A percentile compares a stretch with the other conserved stretches of the same genome.
Conservation (phyloP, 2,329 filamentous ascomycete genomes). For the Pseudocercospora ulei region DNA sequence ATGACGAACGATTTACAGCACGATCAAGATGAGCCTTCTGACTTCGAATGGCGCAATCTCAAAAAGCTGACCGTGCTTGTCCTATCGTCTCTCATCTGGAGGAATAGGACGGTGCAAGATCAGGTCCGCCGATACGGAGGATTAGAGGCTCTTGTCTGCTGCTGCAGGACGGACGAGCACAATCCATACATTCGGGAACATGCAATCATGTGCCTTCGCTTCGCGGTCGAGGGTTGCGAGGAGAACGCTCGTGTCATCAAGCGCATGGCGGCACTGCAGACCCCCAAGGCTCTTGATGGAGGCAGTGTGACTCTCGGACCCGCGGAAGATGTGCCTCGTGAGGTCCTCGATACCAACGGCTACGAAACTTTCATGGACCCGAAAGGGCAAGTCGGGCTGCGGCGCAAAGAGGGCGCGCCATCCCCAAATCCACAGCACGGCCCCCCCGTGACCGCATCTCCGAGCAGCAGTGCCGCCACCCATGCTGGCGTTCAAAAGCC, state of each 20-base stretch:
- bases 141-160: slow-evolving; percentile 77
- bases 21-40: slow-evolving; percentile 52
- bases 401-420: slow-evolving; percentile 33
- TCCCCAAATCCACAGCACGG: slow-evolving; percentile 18
- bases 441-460: slow-evolving; percentile 13
- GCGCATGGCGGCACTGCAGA: slow-evolving; percentile 42
- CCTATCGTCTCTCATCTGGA: slow-evolving; percentile 79
- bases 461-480: slow-evolving; percentile 6
- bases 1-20: slow-evolving; percentile 31
- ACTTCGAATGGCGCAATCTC: slow-evolving; percentile 68
- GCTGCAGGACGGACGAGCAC: slow-evolving; percentile 82
- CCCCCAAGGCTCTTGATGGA: slow-evolving; percentile 15
- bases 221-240: slow-evolving; percentile 55
- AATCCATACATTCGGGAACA: slow-evolving; percentile 92
- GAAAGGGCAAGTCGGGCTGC: slow-evolving; percentile 42
- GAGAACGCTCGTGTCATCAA: slow-evolving; percentile 63
- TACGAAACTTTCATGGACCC: slow-evolving; percentile 45
- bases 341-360: slow-evolving; percentile 43
- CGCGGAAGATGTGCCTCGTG: slow-evolving; percentile 36
- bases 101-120: slow-evolving; percentile 71
- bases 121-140: slow-evolving; percentile 79
- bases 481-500: slow-evolving; percentile 20
- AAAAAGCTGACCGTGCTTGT: slow-evolving; percentile 91
- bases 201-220: slow-evolving; percentile 79
- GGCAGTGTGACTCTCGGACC: slow-evolving; percentile 16